phyloP scores from a whole-genome alignment of 345 rosid genomes.

The Murraya koenigii region DNA sequence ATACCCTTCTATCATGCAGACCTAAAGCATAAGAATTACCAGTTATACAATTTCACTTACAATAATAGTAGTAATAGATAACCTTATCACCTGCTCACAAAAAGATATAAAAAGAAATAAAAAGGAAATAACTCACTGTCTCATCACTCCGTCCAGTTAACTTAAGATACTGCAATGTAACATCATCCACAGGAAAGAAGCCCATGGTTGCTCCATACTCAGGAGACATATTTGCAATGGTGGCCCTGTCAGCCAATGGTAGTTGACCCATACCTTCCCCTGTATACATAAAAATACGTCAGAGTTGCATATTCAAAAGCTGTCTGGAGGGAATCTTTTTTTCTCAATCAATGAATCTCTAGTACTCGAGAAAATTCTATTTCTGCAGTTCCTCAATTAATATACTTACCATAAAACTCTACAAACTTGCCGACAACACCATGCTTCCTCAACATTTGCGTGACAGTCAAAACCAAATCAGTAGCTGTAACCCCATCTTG shows the following conservation, averaged over 20 bases:
- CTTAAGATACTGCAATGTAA: slow-evolving; percentile 77
- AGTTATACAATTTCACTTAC: not conserved
- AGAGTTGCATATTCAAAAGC: not conserved
- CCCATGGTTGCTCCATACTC: slow-evolving; percentile 99
- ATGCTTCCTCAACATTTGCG: slow-evolving; percentile 83
- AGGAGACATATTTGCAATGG: slow-evolving; percentile 94
- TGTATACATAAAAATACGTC: slow-evolving; percentile 17
- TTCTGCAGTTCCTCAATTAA: not conserved
- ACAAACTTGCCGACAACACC: slow-evolving; percentile 95
- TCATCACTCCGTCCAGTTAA: slow-evolving; percentile 90
- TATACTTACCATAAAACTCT: slow-evolving; percentile 68
- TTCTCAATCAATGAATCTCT: not conserved
- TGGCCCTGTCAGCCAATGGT: slow-evolving; percentile 89
- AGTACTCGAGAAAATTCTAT: not conserved
- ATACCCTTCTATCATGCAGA: slow-evolving; percentile 78
- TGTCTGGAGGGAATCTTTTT: no score
- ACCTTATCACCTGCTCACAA: not conserved
- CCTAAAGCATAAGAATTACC: slow-evolving; percentile 32
- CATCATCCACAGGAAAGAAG: slow-evolving; percentile 92
- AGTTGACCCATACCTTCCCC: slow-evolving; percentile 82
- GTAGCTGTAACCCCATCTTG: slow-evolving; percentile 86
- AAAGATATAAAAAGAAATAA: not conserved
- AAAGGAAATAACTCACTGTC: slow-evolving; percentile 45
- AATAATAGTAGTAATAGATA: not conserved
- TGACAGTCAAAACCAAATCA: slow-evolving; percentile 82